Base-by-base conservation (phyloP, 495 filamentous ascomycete genomes). In the Aspergillus bridgeri region DNA sequence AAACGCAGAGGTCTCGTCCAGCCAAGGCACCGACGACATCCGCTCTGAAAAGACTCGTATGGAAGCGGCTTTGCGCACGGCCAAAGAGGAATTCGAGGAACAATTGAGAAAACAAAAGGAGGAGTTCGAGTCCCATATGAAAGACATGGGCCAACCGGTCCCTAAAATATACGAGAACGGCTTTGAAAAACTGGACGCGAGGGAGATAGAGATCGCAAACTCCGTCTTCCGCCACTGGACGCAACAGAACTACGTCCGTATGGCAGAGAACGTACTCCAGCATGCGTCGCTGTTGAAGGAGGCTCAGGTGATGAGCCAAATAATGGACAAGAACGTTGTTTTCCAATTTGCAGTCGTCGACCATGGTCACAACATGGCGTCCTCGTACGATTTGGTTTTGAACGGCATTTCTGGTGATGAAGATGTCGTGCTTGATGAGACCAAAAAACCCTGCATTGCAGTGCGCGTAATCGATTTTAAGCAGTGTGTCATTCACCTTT, bases 221-320 rank as follows among this genome's bases (percentile, higher is more conserved):
- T 74, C 72, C 29, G 82, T 83, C 5, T 78, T 88, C 53, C 72
- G 79, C 61, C 88, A 88, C 59, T 99, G 94, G 94, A 83, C 86
- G 48, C 79, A 88, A 62, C 85, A 90, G 29, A 91, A 86, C 62
- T 96, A 95, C 61, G 89, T 98, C 50, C 86, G 86, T 53, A 96
- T 99, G 89, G 91, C 92, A n/a, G 94, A 97, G 70, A 86, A 87
- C 15, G 84, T 98, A 25, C 71, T 98, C 22, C 90, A 95, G 62
- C 84, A 95, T 71, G 93, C 93, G 7, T 85, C 89, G 13, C 84
- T 84, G 38, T 73, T 98, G 43, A 98, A 98, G 70, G 94, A 98
- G 69, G 95, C 93, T 4, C 94, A 98, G 68, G 85, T 98, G 50
- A 93, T 98, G 89, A 97, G 95, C 74, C 91, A 96, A 57, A 91